Conservation (phyloP, 441 rosid species). For the Bruguiera hainesii region DNA sequence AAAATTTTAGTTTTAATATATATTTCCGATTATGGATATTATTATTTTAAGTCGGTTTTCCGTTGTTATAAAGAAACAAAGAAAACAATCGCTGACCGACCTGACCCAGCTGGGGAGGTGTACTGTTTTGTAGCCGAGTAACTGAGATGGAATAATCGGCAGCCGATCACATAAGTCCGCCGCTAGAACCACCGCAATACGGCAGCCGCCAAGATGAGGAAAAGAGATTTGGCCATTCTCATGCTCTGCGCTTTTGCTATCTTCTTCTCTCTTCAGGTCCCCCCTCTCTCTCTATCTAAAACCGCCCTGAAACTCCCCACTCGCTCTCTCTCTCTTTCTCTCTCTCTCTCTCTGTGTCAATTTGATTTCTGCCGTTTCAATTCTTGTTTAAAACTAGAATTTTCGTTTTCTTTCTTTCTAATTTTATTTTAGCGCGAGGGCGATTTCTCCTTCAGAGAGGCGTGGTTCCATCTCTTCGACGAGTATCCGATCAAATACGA, state of each 20-base stretch:
- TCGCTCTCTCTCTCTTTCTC: not conserved
- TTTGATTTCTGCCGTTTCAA: not conserved
- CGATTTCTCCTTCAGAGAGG: conserved; percentile 93
- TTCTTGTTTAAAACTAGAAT: not conserved
- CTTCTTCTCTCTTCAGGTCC: conserved; percentile 97
- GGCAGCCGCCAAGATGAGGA: conserved; percentile 56
- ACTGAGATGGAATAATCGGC: no score
- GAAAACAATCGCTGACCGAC: no score
- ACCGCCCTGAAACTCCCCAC: no score
- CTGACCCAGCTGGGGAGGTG: no score
- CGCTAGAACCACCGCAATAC: no score
- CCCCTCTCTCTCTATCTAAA: not conserved
- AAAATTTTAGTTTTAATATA: no score
- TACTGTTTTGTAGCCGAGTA: no score
- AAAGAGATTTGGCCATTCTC: conserved; percentile 93
- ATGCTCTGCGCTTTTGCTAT: conserved; percentile 96
- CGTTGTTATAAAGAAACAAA: no score
- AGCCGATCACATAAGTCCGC: no score
- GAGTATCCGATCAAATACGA: conserved; percentile 87
- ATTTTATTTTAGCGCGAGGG: conserved; percentile 67
- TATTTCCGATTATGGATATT: no score
- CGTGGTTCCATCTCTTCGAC: conserved; percentile 86
- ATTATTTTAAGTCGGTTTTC: no score
- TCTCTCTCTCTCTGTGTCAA: not conserved
- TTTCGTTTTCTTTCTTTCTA: not conserved